A percentile compares a stretch with the other conserved stretches of the same genome.
phyloP scores from a whole-genome alignment of 345 rosid species.

The Pistacia integerrima region DNA sequence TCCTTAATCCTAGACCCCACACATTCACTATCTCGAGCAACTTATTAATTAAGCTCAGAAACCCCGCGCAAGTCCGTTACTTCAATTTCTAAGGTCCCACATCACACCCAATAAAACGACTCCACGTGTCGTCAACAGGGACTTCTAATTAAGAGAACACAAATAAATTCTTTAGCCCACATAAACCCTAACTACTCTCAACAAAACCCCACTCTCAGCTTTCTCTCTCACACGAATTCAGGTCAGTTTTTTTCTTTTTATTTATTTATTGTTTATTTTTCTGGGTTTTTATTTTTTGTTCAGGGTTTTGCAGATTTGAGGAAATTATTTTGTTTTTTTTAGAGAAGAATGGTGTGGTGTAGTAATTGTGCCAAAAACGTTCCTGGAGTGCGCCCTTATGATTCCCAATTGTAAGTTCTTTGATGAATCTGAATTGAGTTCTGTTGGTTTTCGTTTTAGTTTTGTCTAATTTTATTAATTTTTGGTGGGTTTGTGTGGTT shows the following conservation, averaged over 20 bases:
- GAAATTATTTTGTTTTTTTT: background rate
- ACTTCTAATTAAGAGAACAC: background rate
- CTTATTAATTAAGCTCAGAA: background rate
- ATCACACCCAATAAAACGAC: background rate
- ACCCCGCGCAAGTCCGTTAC: conserved; percentile 7
- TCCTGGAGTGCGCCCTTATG: conserved; percentile 29
- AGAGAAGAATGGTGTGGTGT: conserved; percentile 29
- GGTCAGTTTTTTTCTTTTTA: background rate
- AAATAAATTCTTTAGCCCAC: background rate
- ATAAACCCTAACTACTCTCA: background rate
- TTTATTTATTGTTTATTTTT: background rate
- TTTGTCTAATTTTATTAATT: background rate
- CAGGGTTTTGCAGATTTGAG: background rate
- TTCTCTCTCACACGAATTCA: background rate
- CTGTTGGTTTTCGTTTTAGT: background rate
- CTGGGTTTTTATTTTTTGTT: background rate
- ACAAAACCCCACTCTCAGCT: background rate
- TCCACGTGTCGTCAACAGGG: background rate
- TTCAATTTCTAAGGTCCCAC: background rate
- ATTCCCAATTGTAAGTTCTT: conserved; percentile 29
- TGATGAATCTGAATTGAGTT: background rate
- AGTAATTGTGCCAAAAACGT: conserved; percentile 30
- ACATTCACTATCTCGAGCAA: too few species aligned
- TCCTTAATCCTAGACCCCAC: too few species aligned
- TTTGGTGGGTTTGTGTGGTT: background rate